Evolutionary conservation across 768 basidiomycete genomes (phyloP), one percentile per base, ranked within the genome.

Genomic region (Calvatia gigantea): DNA sequence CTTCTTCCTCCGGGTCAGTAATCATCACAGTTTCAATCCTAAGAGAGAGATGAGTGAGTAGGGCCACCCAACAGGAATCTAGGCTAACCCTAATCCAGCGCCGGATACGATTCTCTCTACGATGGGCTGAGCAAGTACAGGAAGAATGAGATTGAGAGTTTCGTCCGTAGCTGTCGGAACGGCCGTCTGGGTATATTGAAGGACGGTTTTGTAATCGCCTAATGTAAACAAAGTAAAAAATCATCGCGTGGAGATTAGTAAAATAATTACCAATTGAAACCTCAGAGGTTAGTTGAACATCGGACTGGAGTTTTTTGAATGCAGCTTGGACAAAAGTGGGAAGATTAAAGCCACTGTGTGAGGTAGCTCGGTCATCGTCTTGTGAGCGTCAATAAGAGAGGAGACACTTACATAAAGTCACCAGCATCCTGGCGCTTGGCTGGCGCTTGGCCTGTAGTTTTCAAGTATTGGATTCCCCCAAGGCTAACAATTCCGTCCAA

Each of bases 61-160:
- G 49, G 52, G 43, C 38, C 2, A 41, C 37, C 47, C 7, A 9
- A 55, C 15, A 17, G n/a, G 17, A 52, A 17, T 15, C 8, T 33
- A 7, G 15, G 42, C 42, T 2, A 56, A 58, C 85, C 81, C 78
- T 46, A 89, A 66, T 6, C 73, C 65, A 15, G 85, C 79, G 15
- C 74, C 81, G 4, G 77, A 73, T 38, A 90, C 85, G 54, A 90
- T 77, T 58, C 80, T 82, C 65, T 89, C 86, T 4, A 90, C 87
- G 53, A 91, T 88, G 3, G 88, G 88, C 50, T 81, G 75, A 0
- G 88, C 88, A 55, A 91, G 77, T 38, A 86, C 63, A 5, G 87
- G 88, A 5, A 91, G 73, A 50, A 90, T 81, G 32, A 86, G 67
- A 58, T 86, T 73, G 53, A 90, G 71, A 41, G 75, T 82, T 15